phyloP scores from a whole-genome alignment of 352 stramenopile genomes.

The Globisporangium cylindrosporum region DNA sequence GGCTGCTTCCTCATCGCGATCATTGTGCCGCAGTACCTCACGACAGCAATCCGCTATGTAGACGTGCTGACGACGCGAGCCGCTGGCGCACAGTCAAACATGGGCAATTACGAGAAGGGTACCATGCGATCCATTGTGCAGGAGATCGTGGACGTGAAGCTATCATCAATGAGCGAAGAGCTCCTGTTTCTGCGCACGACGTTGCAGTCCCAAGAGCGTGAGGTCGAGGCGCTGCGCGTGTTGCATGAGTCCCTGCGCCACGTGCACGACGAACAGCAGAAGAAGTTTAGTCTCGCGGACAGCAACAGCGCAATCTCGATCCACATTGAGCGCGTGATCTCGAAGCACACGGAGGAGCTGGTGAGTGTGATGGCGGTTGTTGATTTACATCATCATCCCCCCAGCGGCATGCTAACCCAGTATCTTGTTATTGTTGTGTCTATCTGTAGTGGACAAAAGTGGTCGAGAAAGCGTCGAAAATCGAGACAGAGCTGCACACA shows the following conservation, averaged over 20 bases:
- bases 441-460: constrained; percentile 49
- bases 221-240: constrained; percentile 55
- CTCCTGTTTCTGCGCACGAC: constrained; percentile 47
- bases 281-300: constrained; percentile 59
- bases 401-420: neutral
- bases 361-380: constrained; percentile 24
- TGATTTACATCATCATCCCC: neutral
- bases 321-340: constrained; percentile 66
- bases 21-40: constrained; percentile 67
- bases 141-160: constrained; percentile 67
- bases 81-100: constrained; percentile 21
- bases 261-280: constrained; percentile 50
- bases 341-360: constrained; percentile 62
- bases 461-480: constrained; percentile 31
- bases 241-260: constrained; percentile 58
- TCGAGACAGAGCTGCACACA: constrained; percentile 31
- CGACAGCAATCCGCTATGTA: constrained; percentile 63
- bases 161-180: constrained; percentile 55
- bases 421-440: neutral
- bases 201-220: constrained; percentile 49
- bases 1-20: constrained; percentile 73
- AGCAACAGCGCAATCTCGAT: constrained; percentile 51
- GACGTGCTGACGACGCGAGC: constrained; percentile 53
- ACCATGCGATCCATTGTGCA: constrained; percentile 62
- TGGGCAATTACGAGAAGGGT: constrained; percentile 40